These are phyloP conservation scores for Penicillium griseofulvum DNA, from an alignment of 2,329 filamentous ascomycete genomes.

Conservation along the genomic window DNA sequence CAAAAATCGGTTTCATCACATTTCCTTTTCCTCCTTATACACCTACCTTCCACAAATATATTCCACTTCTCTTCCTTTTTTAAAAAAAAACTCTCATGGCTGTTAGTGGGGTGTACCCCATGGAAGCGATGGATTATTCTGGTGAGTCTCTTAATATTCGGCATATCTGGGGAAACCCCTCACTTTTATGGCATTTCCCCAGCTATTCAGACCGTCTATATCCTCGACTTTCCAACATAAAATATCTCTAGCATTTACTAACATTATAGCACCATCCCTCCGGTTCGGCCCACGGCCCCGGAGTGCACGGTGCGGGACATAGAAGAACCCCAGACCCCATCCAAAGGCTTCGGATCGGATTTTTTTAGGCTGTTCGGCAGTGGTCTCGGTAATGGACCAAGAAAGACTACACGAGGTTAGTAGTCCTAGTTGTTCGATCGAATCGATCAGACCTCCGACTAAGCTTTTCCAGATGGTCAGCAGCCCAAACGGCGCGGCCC, in stretches of 20 bases:
- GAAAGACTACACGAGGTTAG: slow-evolving; percentile 73
- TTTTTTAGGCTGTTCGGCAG: slow-evolving; percentile 56
- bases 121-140: slow-evolving; percentile 23
- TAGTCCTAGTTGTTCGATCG: background rate
- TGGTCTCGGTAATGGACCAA: slow-evolving; percentile 43
- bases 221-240: no score
- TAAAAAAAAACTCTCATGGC: slow-evolving; percentile 20
- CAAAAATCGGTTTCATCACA: background rate
- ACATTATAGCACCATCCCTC: slow-evolving; percentile 16
- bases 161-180: no score
- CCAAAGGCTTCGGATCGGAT: slow-evolving; percentile 26
- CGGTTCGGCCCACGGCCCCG: slow-evolving; percentile 9
- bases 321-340: slow-evolving; percentile 23
- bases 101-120: slow-evolving; percentile 26
- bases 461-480: slow-evolving; percentile 65
- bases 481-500: slow-evolving; percentile 85
- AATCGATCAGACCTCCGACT: slow-evolving; percentile 6
- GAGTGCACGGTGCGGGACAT: slow-evolving; percentile 15
- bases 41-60: background rate
- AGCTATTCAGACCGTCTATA: no score
- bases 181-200: no score
- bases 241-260: slow-evolving; percentile 2
- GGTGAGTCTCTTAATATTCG: slow-evolving; percentile 14
- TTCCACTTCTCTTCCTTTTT: no score
- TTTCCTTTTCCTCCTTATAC: background rate